Evolutionary conservation across 305 asterid species (phyloP).

Genomic region (Fraxinus angustifolia): DNA sequence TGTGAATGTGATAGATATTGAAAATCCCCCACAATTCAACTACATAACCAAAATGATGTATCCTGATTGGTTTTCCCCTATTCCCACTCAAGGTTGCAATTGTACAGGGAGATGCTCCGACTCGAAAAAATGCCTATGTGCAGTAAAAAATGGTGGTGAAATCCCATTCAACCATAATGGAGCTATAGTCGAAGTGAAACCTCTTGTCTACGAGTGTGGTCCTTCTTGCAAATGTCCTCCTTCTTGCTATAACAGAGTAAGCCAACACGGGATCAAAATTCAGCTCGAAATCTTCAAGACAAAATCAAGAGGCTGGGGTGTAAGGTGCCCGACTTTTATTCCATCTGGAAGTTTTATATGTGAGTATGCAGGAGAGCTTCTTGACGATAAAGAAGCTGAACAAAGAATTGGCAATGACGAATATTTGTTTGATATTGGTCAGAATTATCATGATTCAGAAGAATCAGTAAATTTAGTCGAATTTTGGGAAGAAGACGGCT

Average conservation of each 20-base stretch:
- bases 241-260: constrained; percentile 76
- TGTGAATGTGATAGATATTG: constrained; percentile 53
- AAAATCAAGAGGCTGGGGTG: constrained; percentile 89
- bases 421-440: constrained; percentile 85
- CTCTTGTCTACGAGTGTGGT: constrained; percentile 81
- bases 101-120: constrained; percentile 64
- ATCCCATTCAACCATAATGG: constrained; percentile 83
- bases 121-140: constrained; percentile 61
- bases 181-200: constrained; percentile 76
- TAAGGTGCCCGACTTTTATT: constrained; percentile 63
- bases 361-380: constrained; percentile 90
- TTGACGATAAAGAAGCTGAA: constrained; percentile 85
- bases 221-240: constrained; percentile 87
- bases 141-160: constrained; percentile 68
- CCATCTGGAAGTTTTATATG: constrained; percentile 91
- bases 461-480: constrained; percentile 29
- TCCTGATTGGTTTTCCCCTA: constrained; percentile 51
- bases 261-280: constrained; percentile 66
- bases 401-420: constrained; percentile 68
- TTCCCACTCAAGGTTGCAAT: constrained; percentile 61
- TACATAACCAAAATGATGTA: constrained; percentile 60
- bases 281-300: constrained; percentile 88
- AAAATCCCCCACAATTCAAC: constrained; percentile 56
- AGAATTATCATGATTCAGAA: constrained; percentile 40
- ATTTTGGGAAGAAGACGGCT: constrained; percentile 49